phyloP scores from a whole-genome alignment of 768 basidiomycete species.

The Flagelloscypha sp. region DNA sequence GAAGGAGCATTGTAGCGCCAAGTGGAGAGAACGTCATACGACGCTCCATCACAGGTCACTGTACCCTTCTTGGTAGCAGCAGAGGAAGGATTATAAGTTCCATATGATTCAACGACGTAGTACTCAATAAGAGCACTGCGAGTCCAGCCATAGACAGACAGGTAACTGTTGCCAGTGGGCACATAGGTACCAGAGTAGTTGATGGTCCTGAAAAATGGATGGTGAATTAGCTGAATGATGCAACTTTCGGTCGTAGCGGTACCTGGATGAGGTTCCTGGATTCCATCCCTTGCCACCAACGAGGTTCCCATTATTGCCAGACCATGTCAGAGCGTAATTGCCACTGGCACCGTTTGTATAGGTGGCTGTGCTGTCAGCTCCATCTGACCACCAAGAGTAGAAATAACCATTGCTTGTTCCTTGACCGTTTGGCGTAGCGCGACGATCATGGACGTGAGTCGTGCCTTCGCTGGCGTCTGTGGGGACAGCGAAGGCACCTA shows the following conservation, averaged over 20 bases:
- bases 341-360: conserved; percentile 23
- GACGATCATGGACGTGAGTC: too few relatives aligned
- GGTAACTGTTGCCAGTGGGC: conserved; percentile 33
- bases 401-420: conserved; percentile 25
- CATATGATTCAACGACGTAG: conserved; percentile 36
- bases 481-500: conserved; percentile 12
- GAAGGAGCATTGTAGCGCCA: conserved; percentile 32
- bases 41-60: conserved; percentile 31
- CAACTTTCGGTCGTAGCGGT: too few relatives aligned
- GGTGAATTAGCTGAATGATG: neutral
- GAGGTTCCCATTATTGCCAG: conserved; percentile 19
- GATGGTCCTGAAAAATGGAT: conserved; percentile 23
- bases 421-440: conserved; percentile 13
- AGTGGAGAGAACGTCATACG: conserved; percentile 34
- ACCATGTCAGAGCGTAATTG: conserved; percentile 23
- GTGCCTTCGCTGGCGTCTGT: conserved; percentile 7
- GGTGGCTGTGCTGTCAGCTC: conserved; percentile 15
- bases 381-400: conserved; percentile 24
- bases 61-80: conserved; percentile 26
- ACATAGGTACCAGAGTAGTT: conserved; percentile 27
- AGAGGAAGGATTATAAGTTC: conserved; percentile 30
- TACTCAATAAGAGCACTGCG: conserved; percentile 38
- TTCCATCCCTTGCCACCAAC: conserved; percentile 30
- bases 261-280: conserved; percentile 21
- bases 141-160: conserved; percentile 41